Base-by-base conservation (phyloP, 1,284 basidiomycete genomes). In the Microbotryum intermedium region DNA sequence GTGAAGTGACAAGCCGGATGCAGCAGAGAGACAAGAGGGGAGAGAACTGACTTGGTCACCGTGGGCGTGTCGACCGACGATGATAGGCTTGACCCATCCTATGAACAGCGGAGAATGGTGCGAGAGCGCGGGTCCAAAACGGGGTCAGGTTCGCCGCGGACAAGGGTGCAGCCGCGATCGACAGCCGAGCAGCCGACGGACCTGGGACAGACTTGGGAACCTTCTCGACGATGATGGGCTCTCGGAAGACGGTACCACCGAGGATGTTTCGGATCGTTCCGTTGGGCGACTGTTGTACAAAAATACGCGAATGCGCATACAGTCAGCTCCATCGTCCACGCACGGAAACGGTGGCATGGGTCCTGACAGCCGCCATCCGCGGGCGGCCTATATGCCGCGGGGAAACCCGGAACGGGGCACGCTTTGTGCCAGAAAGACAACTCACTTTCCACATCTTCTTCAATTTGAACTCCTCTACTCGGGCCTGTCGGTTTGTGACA, bases 191-290 rank as follows among this genome's bases (percentile, higher is more conserved):
- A 16, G 6, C 34, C 34, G 26, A 45, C 60, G 23, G 4, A 62
- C 64, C 67, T 23, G 92, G 92, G 46, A 98, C 82, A 23, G 92
- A 90, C 72, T 87, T 88, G 45, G 94, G 95, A 72, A 98, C 88
- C 68, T 86, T 84, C 56, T 86, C 75, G 50, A 97, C 83, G 72
- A 98, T 85, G 77, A 98, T 98, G 69, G 95, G 95, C 76, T 97
- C 94, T 68, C 94, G 87, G 84, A 98, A 98, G 61, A 98, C 94
- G 39, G 94, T 97, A 57, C 94, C 94, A 53, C 92, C 92, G 55
- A 97, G 85, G 46, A 66, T 62, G 50, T 66, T 55, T 72, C 85
- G 69, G 64, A 89, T 87, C 8, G 92, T 94, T 66, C 91, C 92
- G 76, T 97, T 97, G 13, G 92, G 91, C 71, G 86, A 89, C 79